Base-by-base conservation (phyloP, 2,329 filamentous ascomycete genomes). In the Huntiella omanensis region DNA sequence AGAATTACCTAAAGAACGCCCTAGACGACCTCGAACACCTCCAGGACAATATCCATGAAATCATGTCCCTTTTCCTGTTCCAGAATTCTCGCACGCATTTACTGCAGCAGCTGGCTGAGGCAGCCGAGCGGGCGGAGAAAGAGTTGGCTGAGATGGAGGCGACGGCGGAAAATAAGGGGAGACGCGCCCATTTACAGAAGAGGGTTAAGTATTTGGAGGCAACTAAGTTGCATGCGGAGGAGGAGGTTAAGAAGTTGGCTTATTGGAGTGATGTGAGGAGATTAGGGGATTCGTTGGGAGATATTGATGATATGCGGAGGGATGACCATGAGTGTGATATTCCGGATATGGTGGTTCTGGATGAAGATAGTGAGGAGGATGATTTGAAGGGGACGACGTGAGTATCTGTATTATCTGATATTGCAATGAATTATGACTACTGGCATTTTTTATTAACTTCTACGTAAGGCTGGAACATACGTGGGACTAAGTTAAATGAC, bases 21-120 rank as follows among this genome's bases (percentile, higher is more conserved):
- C 37, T 32, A 3, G 48, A 50, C 17, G 85, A 95, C 54, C 64
- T 96, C 22, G 69, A 70, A 46, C 81, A 85, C 51, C 65, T 98
- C 15, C 70, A 80, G 50, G 70, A 80, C 47, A 69, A 78, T 58
- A 88, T 94, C 70, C 80, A 83, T 47, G 76, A 85, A 39, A 82
- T 94, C 53, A 87, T 94, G 85, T 69, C 75, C 0, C 68, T 82
- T 49, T 83, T 96, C 55, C 69, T 98, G 15, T 98, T 94, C 58
- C 88, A 96, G 59, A 78, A 80, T 13, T 94, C 87, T 2, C 74
- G 87, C 17, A 75, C 80, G 51, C 75, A 86, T 48, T 68, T 96
- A 3, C 67, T 95, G 12, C 68, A 74, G 13, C 73, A 76, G 43
- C 64, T 98, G 40, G 77, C 76, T 54, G 63, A 73, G n/a, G 66